Base-by-base conservation (phyloP, 176 grass and related monocot genomes). In the Guadua angustifolia region DNA sequence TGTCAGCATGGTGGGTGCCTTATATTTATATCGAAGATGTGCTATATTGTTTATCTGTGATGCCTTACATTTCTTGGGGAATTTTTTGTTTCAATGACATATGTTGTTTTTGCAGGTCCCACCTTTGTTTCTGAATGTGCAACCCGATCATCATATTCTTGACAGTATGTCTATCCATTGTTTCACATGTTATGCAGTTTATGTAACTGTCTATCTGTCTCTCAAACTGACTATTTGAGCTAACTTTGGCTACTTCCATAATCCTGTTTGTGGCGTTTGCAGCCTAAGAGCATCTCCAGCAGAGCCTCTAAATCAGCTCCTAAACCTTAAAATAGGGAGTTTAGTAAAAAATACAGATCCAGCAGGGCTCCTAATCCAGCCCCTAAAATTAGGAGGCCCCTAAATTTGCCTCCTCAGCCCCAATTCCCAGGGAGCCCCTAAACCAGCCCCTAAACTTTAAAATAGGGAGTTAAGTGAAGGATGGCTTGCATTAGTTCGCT, bases 121-220 rank as follows among this genome's bases (percentile, higher is more conserved):
- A 61, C 95, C 95, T 6, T 88, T 98, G 83, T 98, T 98, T 87
- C 87, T 98, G 68, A 92, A 95, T 75, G 95, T 98, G 73, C 85
- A 88, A 84, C 89, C 95, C 42, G 91, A 98, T 71, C 95, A 98
- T 80, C 80, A 92, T 85, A 90, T 98, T 84, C 93, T 98, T 83
- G 95, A 98, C 80, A 98, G 95, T 98, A 98, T 82, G 92, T 84
- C 74, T 63, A 17, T 83, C 10, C 64, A 49, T 71, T 39, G 13
- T 44, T 85, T 21, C 4, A n/a, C 25, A 66, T 77, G 51, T 59
- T 66, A 21, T 49, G 57, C 57, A 66, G 25, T 76, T 80, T 84
- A 38, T 61, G 45, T 61, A 74, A 47, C 32, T 69, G 60, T 0
- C 0, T 44, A 13, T 29, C 73, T 2, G 0, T 29, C 70, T 75